Percentiles rank a stretch among this genome's conserved stretches.
phyloP scores from a whole-genome alignment of 2,329 filamentous ascomycete species.

The Stachybotrys chartarum region DNA sequence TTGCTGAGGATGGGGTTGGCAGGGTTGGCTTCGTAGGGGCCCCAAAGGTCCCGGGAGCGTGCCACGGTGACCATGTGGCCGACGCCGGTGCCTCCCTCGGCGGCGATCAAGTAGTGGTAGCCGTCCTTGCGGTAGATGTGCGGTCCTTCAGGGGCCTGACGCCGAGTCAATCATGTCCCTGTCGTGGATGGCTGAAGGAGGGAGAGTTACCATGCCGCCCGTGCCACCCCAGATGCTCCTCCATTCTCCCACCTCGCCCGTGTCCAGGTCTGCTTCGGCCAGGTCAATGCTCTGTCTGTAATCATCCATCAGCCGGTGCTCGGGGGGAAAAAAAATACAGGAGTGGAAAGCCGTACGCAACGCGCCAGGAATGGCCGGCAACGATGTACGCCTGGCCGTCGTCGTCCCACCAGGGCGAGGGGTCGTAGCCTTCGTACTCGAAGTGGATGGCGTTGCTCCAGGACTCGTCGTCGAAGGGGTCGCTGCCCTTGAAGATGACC shows the following conservation, averaged over 20 bases:
- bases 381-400: conserved; percentile 24
- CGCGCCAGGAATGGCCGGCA: conserved; percentile 11
- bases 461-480: conserved; percentile 25
- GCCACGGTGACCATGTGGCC: conserved; percentile 36
- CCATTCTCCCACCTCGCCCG: conserved; percentile 20
- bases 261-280: conserved; percentile 20
- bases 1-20: conserved; percentile 39
- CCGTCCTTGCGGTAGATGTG: conserved; percentile 34
- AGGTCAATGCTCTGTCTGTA: conserved; percentile 6
- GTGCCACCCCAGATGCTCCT: conserved; percentile 33
- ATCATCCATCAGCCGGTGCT: background rate
- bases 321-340: background rate
- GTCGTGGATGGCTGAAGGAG: too few relatives aligned
- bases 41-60: conserved; percentile 27
- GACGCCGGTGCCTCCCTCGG: conserved; percentile 38
- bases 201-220: background rate
- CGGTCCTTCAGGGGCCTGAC: conserved; percentile 30
- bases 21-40: conserved; percentile 33
- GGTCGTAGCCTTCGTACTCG: conserved; percentile 7
- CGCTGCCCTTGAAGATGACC: conserved; percentile 2
- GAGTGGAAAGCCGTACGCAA: background rate
- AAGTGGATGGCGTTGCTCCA: conserved; percentile 26
- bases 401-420: conserved; percentile 6
- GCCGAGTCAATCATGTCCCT: background rate
- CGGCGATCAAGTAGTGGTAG: conserved; percentile 41